Evolutionary conservation across 176 grass and related monocot species (phyloP), one percentile per base, ranked within the genome.

Genomic region (Musa acuminata): DNA sequence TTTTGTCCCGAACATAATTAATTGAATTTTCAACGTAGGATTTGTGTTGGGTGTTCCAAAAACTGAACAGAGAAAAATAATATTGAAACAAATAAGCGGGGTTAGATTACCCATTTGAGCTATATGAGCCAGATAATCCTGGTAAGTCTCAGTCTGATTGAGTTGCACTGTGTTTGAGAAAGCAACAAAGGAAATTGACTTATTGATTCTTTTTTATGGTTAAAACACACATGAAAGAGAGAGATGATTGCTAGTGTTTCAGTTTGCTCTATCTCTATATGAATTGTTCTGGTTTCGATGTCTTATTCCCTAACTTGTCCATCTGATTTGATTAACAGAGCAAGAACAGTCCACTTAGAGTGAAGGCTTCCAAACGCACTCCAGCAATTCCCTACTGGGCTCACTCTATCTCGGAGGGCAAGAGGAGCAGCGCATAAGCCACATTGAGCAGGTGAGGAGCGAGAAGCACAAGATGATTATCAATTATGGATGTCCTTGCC

Each of bases 301-400:
- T 27, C 11, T 72, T 72, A 64, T 11, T 16, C 1, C 16, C 13
- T 72, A 53, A 66, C 51, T 26, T 26, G 9, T 53, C 12, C 12
- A 2, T 69, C 48, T 69, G 72, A 13, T 43, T 75, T 48, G 8
- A 59, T 58, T 13, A 64, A 82, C 80, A 87, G 85, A 87, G 80
- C 54, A 83, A 76, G 72, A 82, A 87, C 74, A 87, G 69, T 58
- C 73, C 80, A 51, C 73, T 79, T 2, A 43, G 19, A 25, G 85
- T 87, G 72, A 82, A 87, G 80, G 75, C 80, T 53, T 51, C 62
- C 11, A 83, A 67, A 77, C 70, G 70, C 50, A 80, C 74, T 23
- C 80, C 85, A 48, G 85, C 77, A 1, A 75, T 53, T 13, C 51
- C 64, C 2, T 43, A 17, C 23, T 71, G 9, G 77, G 16, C 17